Base-by-base conservation (phyloP, 2,329 filamentous ascomycete species). In the Cordyceps pruinosa region DNA sequence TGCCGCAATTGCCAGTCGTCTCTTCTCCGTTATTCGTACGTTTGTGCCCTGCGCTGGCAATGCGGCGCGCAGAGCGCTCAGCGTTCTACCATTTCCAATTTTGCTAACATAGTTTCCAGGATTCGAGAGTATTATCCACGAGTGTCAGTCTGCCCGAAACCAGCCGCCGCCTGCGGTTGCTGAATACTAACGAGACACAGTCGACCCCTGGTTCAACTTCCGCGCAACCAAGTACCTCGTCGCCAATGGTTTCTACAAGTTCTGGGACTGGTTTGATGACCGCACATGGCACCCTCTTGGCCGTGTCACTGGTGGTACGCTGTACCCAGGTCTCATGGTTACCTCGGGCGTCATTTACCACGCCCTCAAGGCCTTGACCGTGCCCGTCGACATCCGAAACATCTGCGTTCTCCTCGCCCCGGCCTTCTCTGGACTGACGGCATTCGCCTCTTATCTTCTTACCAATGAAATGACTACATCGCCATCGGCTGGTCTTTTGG, bases 231-330 rank as follows among this genome's bases (percentile, higher is more conserved):
- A 97, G 76, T 97, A 99, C 70, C 84, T 99, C 57, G 90, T 99
- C 57, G 84, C 93, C 70, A 85, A 99, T 85, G 94, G 94, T 67
- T 97, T 99, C 77, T 95, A 96, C 75, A 91, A 89, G 73, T 99
- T 99, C 73, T 99, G 94, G 94, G 93, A 99, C 73, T 99, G 94
- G 94, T 99, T 99, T 70, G 94, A 99, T 75, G 94, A 99, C 79
- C 87, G 94, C 78, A 99, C 94, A 84, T 99, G 94, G 94, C 93
- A 99, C 75, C 94, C 94, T 66, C 88, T 99, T 61, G 94, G 94
- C 66, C 90, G 94, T 78, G 94, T 99, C 70, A 99, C 94, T 60
- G 94, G 94, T 75, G 94, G 94, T 69, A 99, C 94, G n/a, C 84
- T 99, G 61, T 99, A 99, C 73, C 94, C 94, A 51, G 94, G 94